Conservation (phyloP, 768 basidiomycete genomes). For the Coprinopsis cinerea region DNA sequence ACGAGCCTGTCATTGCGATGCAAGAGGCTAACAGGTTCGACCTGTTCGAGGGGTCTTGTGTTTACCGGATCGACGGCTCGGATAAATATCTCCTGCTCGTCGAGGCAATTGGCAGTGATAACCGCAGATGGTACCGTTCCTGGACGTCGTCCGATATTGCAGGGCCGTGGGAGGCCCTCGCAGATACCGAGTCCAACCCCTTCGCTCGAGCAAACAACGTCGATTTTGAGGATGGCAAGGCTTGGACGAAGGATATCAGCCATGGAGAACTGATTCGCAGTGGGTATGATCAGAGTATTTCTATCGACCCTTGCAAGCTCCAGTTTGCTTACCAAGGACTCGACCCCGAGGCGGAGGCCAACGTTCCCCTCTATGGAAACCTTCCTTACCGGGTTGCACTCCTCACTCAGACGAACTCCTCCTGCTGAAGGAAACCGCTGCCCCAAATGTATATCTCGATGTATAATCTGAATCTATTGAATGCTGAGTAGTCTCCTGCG, state of each 20-base stretch:
- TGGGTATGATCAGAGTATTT: slow-evolving; percentile 14
- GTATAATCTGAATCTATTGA: too few species aligned
- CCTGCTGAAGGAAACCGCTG: too few species aligned
- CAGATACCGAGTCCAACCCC: slow-evolving; percentile 12
- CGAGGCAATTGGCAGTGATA: slow-evolving; percentile 16
- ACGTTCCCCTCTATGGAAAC: not conserved
- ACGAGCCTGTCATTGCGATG: slow-evolving; percentile 17
- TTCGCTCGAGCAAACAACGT: slow-evolving; percentile 16
- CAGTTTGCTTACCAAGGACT: slow-evolving; percentile 16
- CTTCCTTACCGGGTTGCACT: not conserved
- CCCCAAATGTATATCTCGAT: too few species aligned
- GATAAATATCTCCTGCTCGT: slow-evolving; percentile 12
- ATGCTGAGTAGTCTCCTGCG: too few species aligned
- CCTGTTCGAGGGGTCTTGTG: slow-evolving; percentile 15
- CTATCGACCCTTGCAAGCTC: slow-evolving; percentile 15
- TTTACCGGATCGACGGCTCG: slow-evolving; percentile 11
- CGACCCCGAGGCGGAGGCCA: not conserved
- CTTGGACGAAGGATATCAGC: slow-evolving; percentile 18
- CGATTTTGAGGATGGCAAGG: slow-evolving; percentile 8
- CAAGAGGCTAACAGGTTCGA: slow-evolving; percentile 10
- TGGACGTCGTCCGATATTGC: slow-evolving; percentile 14
- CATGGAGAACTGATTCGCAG: slow-evolving; percentile 19
- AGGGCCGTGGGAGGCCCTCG: slow-evolving; percentile 12
- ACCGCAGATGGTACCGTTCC: slow-evolving; percentile 14
- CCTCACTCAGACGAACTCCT: slow-evolving; percentile 1